These are phyloP conservation scores for Fagus crenata DNA, from an alignment of 306 rosid genomes.

Conservation along the genomic window DNA sequence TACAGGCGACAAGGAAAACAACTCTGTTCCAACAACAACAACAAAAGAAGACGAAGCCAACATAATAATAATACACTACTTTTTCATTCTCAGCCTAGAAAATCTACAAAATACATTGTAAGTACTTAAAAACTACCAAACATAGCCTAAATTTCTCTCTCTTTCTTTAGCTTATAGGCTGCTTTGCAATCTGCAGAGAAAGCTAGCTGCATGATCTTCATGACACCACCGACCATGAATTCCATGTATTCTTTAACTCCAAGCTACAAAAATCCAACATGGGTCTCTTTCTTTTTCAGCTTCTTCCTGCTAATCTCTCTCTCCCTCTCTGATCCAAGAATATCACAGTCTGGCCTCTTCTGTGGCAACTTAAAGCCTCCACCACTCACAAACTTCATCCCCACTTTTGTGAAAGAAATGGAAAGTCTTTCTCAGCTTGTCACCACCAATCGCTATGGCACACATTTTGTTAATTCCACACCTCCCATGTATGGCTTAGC, in stretches of 20 bases:
- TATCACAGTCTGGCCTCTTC: constrained; percentile 42
- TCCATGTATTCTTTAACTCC: constrained; percentile 7
- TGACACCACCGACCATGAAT: background rate
- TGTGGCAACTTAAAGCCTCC: constrained; percentile 49
- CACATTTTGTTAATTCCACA: constrained; percentile 43
- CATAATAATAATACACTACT: background rate
- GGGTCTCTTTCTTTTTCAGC: constrained; percentile 20
- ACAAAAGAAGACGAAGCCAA: background rate
- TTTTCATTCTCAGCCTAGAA: too few relatives aligned
- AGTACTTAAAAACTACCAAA: too few relatives aligned
- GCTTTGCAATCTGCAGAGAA: background rate
- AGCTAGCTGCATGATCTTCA: background rate
- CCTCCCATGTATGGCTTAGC: constrained; percentile 61
- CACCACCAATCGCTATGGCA: constrained; percentile 38
- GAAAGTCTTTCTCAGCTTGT: constrained; percentile 50
- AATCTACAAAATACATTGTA: too few relatives aligned
- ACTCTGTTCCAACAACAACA: background rate
- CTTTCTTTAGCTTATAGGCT: background rate
- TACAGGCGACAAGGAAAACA: background rate
- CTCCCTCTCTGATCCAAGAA: constrained; percentile 59
- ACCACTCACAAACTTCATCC: constrained; percentile 37
- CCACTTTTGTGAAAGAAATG: constrained; percentile 68
- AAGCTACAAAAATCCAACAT: constrained; percentile 4
- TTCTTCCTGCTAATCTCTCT: constrained; percentile 24
- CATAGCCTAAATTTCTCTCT: background rate